Base-by-base conservation (phyloP, 805 yeast genomes). In the Nematodospora valgi region DNA sequence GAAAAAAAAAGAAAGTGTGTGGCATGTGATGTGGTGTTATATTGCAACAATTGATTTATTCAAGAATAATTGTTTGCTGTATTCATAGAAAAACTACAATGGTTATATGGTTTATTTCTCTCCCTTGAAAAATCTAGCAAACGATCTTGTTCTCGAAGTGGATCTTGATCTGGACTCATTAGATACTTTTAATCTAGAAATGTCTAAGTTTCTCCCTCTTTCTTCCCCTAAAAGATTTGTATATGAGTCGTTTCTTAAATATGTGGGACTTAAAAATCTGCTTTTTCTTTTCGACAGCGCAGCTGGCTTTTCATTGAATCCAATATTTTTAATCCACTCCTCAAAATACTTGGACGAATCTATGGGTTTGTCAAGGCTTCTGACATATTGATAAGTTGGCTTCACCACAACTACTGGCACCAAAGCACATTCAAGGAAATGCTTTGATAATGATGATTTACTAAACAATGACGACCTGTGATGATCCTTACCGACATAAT, bases 381-480 rank as follows among this genome's bases (percentile, higher is more conserved):
- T 66, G n/a, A 46, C 44, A 37, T 57, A 54, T 27, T 54, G 49
- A 42, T 64, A 63, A 18, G 49, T 48, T 1, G 73, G 70, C 42
- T 67, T 67, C 3, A 67, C 71, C 10, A 65, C 51, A 27, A 67
- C 64, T 20, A 66, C 72, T 7, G 73, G 73, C 2, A 67, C 70
- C 39, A 64, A 51, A 1, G 72, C 70, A 45, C 59, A 66, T 46
- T 66, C 66, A 27, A 67, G 48, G 32, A 67, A 66, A 40, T 63
- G 59, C 44, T 64, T 62, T 13, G 69, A 60, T 23, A 64, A 47
- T 5, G 70, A 58, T 2, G 64, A 40, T 35, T 60, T 63, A 17
- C 60, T 45, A 29, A 64, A 50, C 25, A 66, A 49, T 10, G 55
- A 45, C 40, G 49, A 14, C 10, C 16, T 27, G 43, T 35, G 32